Evolutionary conservation across 2,329 filamentous ascomycete genomes (phyloP).

Genomic region (Penicillium sp.): DNA sequence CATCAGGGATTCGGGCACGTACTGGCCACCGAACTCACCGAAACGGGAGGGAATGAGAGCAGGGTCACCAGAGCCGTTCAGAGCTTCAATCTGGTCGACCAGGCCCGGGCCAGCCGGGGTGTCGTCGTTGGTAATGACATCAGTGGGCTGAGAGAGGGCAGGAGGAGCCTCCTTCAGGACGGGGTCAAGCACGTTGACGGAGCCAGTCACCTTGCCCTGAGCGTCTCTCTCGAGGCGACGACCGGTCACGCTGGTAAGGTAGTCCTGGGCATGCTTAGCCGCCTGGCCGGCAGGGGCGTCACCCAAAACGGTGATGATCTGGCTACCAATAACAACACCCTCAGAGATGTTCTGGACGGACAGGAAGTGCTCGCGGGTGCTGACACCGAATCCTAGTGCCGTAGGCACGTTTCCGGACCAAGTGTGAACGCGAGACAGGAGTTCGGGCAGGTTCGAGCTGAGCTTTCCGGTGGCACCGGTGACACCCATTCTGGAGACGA

Average conservation of each 20-base stretch:
- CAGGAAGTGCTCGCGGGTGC: conserved; percentile 85
- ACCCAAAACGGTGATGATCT: conserved; percentile 76
- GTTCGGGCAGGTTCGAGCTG: conserved; percentile 69
- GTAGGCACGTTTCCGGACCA: conserved; percentile 86
- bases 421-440: conserved; percentile 77
- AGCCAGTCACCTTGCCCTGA: too few relatives aligned
- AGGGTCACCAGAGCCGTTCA: conserved; percentile 56
- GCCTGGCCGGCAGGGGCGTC: conserved; percentile 59
- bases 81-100: conserved; percentile 72
- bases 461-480: conserved; percentile 80
- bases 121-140: conserved; percentile 54
- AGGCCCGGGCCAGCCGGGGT: conserved; percentile 54
- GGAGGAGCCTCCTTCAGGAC: conserved; percentile 53
- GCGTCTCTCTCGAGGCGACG: conserved; percentile 43
- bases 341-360: conserved; percentile 76
- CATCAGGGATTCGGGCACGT: conserved; percentile 95
- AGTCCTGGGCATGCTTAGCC: conserved; percentile 69
- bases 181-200: conserved; percentile 60
- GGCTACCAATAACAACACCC: conserved; percentile 90
- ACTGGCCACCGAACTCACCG: conserved; percentile 92
- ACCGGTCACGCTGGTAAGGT: conserved; percentile 65
- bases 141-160: conserved; percentile 52
- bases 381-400: conserved; percentile 91
- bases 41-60: conserved; percentile 71
- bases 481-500: conserved; percentile 93